Base-by-base conservation (phyloP, 805 yeast species). In the Zygosaccharomyces gambellarensis region DNA sequence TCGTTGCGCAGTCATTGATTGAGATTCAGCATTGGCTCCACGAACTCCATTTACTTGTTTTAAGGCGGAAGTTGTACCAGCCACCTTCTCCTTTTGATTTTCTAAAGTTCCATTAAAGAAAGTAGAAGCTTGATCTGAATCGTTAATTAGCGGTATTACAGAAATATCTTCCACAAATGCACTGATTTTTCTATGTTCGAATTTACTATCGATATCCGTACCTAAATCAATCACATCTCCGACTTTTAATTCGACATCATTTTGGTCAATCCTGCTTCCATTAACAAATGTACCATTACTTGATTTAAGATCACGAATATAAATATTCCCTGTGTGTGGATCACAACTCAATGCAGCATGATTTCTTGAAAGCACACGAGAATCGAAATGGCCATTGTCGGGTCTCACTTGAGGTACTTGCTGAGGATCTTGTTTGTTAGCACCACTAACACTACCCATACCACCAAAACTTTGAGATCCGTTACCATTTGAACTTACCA, bases 251-350 rank as follows among this genome's bases (percentile, higher is more conserved):
- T 83, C 87, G 19, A 79, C 80, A 39, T 81, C 85, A 46, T 61
- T 59, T 9, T 71, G 69, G 49, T 75, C 76, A 9, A 94, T 75
- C 53, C 90, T 82, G 38, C 70, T 74, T 30, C 83, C 87, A 65
- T 94, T 94, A 43, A 94, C 80, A 65, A 85, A 95, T 0, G 99
- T 92, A 8, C 99, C 99, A 68, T 94, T 94, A 22, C 96, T 86
- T 2, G 95, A 85, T 49, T 90, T 89, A 61, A 90, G 77, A 70
- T 94, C 99, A 56, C 83, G 81, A 23, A 94, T 77, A 75, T 76
- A 88, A 19, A 95, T 75, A 51, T 77, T 77, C 4, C 90, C 90
- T 4, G 72, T 69, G 23, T 66, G 66, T 14, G 80, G 73, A 57
- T 87, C 94, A 32, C 90, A 80, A 72, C 80, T 87, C 54, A 94